Evolutionary conservation across 176 grass and related monocot genomes (phyloP).

Genomic region (Elymus sibiricus): DNA sequence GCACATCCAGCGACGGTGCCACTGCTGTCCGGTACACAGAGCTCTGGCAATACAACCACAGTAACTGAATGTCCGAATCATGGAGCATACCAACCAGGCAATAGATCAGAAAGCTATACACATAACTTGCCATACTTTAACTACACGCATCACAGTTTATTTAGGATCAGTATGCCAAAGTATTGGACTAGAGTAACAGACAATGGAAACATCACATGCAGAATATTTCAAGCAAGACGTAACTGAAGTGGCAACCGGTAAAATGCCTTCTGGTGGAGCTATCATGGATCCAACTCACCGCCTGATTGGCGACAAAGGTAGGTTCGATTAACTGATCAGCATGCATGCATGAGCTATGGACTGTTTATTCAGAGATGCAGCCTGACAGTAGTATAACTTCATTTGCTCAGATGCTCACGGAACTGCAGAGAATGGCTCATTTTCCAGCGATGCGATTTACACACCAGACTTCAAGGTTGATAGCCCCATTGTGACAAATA

Average conservation of each 20-base stretch:
- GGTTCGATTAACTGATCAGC: not conserved
- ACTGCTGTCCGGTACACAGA: not conserved
- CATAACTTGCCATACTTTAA: not conserved
- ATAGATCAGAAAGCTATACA: not conserved
- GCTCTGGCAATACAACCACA: not conserved
- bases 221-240: not conserved
- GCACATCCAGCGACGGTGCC: slow-evolving; percentile 21
- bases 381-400: not conserved
- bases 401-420: slow-evolving; percentile 1
- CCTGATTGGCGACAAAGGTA: not conserved
- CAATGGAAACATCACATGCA: slow-evolving; percentile 2
- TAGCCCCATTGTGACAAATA: not conserved
- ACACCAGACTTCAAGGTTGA: not conserved
- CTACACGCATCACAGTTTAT: not conserved
- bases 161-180: not conserved
- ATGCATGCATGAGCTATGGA: not conserved
- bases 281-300: not conserved
- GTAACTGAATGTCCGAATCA: not conserved
- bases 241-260: not conserved
- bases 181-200: slow-evolving; percentile 13
- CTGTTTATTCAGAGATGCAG: not conserved
- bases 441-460: slow-evolving; percentile 4
- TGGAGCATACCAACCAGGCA: not conserved
- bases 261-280: not conserved
- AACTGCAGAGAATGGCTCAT: not conserved